Percentiles rank a stretch among this genome's conserved stretches.
These are phyloP conservation scores for Saccharomyces pastorianus DNA, from an alignment of 1,139 yeast genomes.

Conservation along the genomic window DNA sequence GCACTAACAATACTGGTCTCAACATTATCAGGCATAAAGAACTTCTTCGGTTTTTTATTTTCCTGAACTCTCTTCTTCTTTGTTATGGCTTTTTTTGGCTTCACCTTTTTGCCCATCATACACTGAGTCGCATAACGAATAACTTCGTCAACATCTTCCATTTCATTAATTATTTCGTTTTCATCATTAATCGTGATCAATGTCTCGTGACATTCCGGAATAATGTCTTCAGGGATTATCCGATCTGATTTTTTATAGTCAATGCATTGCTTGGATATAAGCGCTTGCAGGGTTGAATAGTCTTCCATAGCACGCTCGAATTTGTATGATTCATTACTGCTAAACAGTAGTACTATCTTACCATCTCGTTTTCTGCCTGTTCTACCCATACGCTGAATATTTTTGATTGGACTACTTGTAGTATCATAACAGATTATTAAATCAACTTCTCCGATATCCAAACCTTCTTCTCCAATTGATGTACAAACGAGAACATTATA, in stretches of 20 bases:
- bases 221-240: conserved; percentile 50
- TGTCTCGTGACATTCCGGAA: conserved; percentile 50
- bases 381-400: conserved; percentile 93
- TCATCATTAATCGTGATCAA: conserved; percentile 64
- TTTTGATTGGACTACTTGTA: conserved; percentile 87
- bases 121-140: conserved; percentile 50
- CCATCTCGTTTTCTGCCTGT: conserved; percentile 96
- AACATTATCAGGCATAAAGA: conserved; percentile 76
- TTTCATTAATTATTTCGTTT: conserved; percentile 46
- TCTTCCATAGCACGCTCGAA: conserved; percentile 82
- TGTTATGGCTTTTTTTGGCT: conserved; percentile 10
- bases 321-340: conserved; percentile 70
- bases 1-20: conserved; percentile 62
- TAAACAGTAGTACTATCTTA: conserved; percentile 63
- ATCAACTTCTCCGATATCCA: conserved; percentile 97
- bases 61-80: conserved; percentile 11
- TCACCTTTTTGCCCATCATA: conserved; percentile 31
- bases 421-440: conserved; percentile 87
- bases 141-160: conserved; percentile 63
- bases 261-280: conserved; percentile 35
- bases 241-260: conserved; percentile 45
- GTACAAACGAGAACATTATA: conserved; percentile 86
- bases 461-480: conserved; percentile 96
- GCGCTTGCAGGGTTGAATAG: conserved; percentile 68
- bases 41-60: conserved; percentile 34